Percentiles rank a stretch among this genome's conserved stretches.
phyloP scores from a whole-genome alignment of 257 asterid species.

The Solanum lycopersicoides region DNA sequence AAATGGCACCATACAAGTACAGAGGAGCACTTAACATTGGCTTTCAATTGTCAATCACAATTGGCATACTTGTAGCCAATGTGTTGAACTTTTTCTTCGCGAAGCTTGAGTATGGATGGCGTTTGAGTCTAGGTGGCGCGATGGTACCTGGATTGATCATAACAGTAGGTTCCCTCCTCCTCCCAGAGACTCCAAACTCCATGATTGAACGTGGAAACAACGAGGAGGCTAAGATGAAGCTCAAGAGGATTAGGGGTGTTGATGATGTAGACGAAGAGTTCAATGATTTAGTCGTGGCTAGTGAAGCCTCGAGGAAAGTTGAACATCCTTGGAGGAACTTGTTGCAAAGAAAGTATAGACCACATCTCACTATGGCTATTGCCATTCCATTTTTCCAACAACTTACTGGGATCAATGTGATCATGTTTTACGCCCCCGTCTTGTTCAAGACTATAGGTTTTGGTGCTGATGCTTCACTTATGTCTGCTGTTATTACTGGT shows the following conservation, averaged over 20 bases:
- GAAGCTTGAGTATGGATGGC: conserved; percentile 46
- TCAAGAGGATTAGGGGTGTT: conserved; percentile 45
- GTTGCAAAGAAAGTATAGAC: conserved; percentile 48
- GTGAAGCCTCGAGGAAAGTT: conserved; percentile 50
- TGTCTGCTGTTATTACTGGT: conserved; percentile 43
- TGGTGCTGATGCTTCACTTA: conserved; percentile 39
- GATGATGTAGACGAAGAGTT: conserved; percentile 56
- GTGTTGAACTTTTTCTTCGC: conserved; percentile 44
- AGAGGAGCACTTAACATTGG: conserved; percentile 58
- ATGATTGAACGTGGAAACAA: conserved; percentile 56
- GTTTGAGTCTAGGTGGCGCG: conserved; percentile 76
- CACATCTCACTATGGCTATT: conserved; percentile 74
- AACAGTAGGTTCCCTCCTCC: conserved; percentile 51
- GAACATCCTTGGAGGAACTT: conserved; percentile 71
- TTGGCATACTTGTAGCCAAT: conserved; percentile 39
- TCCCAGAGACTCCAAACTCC: conserved; percentile 84
- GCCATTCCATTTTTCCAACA: conserved; percentile 65
- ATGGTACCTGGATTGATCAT: conserved; percentile 77
- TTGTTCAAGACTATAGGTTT: conserved; percentile 67
- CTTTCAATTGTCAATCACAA: conserved; percentile 42
- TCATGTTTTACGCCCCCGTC: conserved; percentile 83
- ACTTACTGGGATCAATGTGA: conserved; percentile 76
- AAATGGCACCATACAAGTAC: conserved; percentile 58
- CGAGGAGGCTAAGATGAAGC: conserved; percentile 37
- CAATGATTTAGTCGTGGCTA: conserved; percentile 48